Percentiles rank a stretch among this genome's conserved stretches.
Evolutionary conservation across 2,329 filamentous ascomycete genomes (phyloP).

Genomic region (Monilinia aucupariae): DNA sequence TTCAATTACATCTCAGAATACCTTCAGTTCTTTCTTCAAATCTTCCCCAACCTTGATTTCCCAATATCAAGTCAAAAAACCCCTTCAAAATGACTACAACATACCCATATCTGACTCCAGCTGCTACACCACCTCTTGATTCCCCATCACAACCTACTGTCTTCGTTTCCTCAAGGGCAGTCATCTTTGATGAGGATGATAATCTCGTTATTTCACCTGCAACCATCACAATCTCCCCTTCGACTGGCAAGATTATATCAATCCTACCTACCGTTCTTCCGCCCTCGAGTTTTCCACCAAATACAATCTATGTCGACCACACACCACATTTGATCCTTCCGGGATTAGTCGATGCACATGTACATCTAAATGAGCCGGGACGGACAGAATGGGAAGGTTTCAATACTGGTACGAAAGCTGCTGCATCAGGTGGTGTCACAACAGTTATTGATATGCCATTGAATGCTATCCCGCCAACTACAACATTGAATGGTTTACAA

Average conservation of each 20-base stretch:
- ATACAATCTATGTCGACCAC: slow-evolving; percentile 73
- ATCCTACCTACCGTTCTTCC: slow-evolving; percentile 72
- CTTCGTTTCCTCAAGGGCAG: slow-evolving; percentile 75
- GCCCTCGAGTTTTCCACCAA: slow-evolving; percentile 63
- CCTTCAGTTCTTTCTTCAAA: neutral
- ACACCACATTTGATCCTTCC: slow-evolving; percentile 80
- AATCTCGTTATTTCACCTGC: slow-evolving; percentile 66
- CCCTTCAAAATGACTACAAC: slow-evolving; percentile 24
- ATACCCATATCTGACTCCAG: slow-evolving; percentile 31
- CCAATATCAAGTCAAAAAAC: neutral
- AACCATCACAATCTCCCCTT: slow-evolving; percentile 72
- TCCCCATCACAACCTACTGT: slow-evolving; percentile 55
- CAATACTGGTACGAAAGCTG: slow-evolving; percentile 86
- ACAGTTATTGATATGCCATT: slow-evolving; percentile 97
- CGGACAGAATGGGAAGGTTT: slow-evolving; percentile 99
- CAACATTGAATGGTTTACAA: slow-evolving; percentile 72
- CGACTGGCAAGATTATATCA: slow-evolving; percentile 77
- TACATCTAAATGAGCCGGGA: slow-evolving; percentile 95
- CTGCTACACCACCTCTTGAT: slow-evolving; percentile 31
- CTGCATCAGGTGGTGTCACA: slow-evolving; percentile 91
- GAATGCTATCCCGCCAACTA: slow-evolving; percentile 94
- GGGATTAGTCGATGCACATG: slow-evolving; percentile 91
- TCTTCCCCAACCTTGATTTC: neutral
- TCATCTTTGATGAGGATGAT: slow-evolving; percentile 65
- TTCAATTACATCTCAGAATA: neutral